Evolutionary conservation across 192 early-diverging fungal species (phyloP), one percentile per base, ranked within the genome.

Genomic region (Mortierella alpina): DNA sequence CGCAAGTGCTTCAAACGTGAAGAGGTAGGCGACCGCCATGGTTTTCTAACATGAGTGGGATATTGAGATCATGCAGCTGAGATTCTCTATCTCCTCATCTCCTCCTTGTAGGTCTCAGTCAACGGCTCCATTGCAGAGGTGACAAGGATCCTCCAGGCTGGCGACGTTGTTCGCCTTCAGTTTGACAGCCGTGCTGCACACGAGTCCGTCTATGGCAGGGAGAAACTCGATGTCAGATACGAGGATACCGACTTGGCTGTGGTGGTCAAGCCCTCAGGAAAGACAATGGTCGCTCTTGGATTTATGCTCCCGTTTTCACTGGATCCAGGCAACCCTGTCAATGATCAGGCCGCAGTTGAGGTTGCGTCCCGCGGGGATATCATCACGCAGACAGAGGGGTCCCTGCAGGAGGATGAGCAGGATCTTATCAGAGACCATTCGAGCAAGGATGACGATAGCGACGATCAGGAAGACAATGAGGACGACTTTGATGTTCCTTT

Each of bases 181-280:
- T 83, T 86, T n/a, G 82, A 89, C 18, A 59, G 65, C 12, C 22
- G 66, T 2, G 75, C 84, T 20, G 85, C 84, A 46, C 83, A 89
- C 39, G 57, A 72, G 23, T 67, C 84, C 6, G 67, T 84, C 0
- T 73, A 90, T 52, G 84, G 82, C 11, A 76, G 59, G 7, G 64
- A 91, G 14, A 84, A 85, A 17, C 66, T 90, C 4, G 72, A 82
- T 41, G 58, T 92, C 22, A 70, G 64, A 0, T 87, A 90, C 59
- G 66, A 86, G 46, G 91, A 92, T 51, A 66, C 84, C 0, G 82
- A 88, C 15, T 54, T 92, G 9, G 86, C 78, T 7, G 82, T 92
- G 10, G 66, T 89, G 18, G 72, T 86, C 55, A 91, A 92, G 63
- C 84, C 88, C n/a, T 86, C 90, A 1, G 91, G 91, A 6, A 79